Base-by-base conservation (phyloP, 371 early-diverging fungal genomes). In the Mucor ambiguus region DNA sequence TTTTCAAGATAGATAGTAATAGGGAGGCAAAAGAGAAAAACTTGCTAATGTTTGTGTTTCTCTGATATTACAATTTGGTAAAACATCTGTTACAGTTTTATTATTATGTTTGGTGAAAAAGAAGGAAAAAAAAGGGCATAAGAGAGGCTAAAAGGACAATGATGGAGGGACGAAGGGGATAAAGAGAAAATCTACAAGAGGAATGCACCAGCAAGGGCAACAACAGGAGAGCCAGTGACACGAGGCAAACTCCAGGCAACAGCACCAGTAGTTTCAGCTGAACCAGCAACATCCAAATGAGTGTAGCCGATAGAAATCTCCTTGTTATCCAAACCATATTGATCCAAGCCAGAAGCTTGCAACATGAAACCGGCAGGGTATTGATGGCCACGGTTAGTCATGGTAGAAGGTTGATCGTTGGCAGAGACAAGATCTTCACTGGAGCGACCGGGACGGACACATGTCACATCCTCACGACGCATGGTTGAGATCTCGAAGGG, bases 331-430 rank as follows among this genome's bases (percentile, higher is more conserved):
- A 91, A 73, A n/a, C 93, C 92, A 72, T 91, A 90, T 64, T 87
- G 69, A 64, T 88, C 83, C 35, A 96, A 67, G 5, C 95, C 94
- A 38, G 94, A 87, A 1, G 95, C 94, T 60, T 90, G 74, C 48
- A 88, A 71, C 85, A 95, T 87, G 65, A 92, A 94, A 28, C 94
- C 96, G 43, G 92, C 93, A 44, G 96, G 96, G 75, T 87, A 94
- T 73, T 92, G 91, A 69, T 95, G 96, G 18, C 95, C 96, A 74
- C 96, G 91, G 70, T 83, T 76, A 2, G 93, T 95, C 78, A 76
- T 74, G 2, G 87, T 86, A 60, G 90, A 89, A 12, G 96, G 83
- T 69, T 83, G 76, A 67, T 84, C 83, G 76, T 93, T 93, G 61
- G 90, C 88, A 77, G 94, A 94, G 26, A 91, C 85, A 37, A 95